phyloP scores from a whole-genome alignment of 805 yeast species.

The Cyberlindnera maritima region DNA sequence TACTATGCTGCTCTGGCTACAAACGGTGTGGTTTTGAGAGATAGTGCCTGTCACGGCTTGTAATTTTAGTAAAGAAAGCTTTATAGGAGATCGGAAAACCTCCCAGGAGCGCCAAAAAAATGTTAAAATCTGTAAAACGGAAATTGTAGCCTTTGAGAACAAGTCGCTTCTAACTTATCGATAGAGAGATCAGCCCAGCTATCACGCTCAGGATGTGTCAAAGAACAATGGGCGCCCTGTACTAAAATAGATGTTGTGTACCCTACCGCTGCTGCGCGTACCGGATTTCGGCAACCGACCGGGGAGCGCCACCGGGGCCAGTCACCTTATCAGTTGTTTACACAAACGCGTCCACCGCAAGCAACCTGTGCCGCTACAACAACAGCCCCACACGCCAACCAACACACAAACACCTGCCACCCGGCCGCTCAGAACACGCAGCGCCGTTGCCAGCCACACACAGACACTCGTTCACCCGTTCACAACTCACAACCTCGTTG shows the following conservation, averaged over 20 bases:
- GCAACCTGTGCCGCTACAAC: neutral
- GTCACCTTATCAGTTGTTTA: constrained; percentile 14
- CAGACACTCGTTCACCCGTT: too few species aligned
- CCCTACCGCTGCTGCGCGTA: neutral
- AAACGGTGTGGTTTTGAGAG: neutral
- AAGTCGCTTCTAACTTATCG: too few species aligned
- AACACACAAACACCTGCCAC: neutral
- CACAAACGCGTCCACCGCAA: constrained; percentile 10
- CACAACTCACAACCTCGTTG: too few species aligned
- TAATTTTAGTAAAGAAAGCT: constrained; percentile 10
- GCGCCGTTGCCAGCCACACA: neutral
- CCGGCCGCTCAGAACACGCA: too few species aligned
- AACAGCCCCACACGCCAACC: neutral
- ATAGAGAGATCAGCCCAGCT: too few species aligned
- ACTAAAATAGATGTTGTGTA: neutral
- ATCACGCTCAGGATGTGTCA: constrained; percentile 3
- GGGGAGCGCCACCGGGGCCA: neutral
- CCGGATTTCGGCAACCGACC: neutral
- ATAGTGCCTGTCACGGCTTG: constrained; percentile 5
- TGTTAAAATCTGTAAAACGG: constrained; percentile 4
- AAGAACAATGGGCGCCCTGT: neutral
- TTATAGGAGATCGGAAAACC: neutral
- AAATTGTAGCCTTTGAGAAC: neutral
- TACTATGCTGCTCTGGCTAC: neutral
- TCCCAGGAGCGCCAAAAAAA: constrained; percentile 8